Conservation (phyloP, 169 alveolate genomes). For the Eimeria acervulina region DNA sequence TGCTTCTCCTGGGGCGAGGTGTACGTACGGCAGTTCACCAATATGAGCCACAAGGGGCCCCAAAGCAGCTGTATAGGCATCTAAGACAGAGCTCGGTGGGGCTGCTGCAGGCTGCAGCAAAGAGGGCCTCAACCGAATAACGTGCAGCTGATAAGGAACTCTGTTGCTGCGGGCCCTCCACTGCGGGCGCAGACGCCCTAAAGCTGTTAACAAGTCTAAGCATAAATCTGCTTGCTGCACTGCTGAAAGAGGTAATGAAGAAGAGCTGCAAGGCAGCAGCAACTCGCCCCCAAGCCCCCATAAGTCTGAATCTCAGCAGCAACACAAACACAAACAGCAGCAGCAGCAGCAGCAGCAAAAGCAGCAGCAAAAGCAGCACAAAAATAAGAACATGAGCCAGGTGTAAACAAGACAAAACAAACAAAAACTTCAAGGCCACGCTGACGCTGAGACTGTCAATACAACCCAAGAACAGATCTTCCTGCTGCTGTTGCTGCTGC, state of each 20-base stretch:
- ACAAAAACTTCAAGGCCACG: neutral
- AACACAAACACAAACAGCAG: neutral
- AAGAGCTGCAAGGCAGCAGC: neutral
- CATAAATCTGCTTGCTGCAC: constrained; percentile 64
- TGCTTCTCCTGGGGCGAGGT: constrained; percentile 48
- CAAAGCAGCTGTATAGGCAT: neutral
- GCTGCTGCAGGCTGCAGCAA: neutral
- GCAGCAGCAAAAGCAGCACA: neutral
- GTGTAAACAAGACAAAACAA: neutral
- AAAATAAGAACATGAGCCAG: neutral
- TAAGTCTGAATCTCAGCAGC: constrained; percentile 1
- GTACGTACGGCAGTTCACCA: constrained; percentile 2
- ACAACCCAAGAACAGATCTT: neutral
- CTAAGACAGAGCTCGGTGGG: neutral
- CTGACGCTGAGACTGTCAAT: neutral
- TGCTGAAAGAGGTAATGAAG: constrained; percentile 42
- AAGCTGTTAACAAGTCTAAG: constrained; percentile 6
- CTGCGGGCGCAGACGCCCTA: constrained; percentile 71
- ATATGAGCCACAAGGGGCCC: constrained; percentile 54
- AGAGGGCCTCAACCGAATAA: constrained; percentile 20
- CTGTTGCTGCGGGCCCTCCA: constrained; percentile 56
- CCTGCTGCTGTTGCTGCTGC: neutral
- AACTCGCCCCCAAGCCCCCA: neutral
- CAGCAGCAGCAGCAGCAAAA: too few relatives aligned
- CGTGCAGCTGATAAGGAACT: constrained; percentile 44